phyloP scores from a whole-genome alignment of 176 grass and related monocot genomes.

The Ensete ventricosum region DNA sequence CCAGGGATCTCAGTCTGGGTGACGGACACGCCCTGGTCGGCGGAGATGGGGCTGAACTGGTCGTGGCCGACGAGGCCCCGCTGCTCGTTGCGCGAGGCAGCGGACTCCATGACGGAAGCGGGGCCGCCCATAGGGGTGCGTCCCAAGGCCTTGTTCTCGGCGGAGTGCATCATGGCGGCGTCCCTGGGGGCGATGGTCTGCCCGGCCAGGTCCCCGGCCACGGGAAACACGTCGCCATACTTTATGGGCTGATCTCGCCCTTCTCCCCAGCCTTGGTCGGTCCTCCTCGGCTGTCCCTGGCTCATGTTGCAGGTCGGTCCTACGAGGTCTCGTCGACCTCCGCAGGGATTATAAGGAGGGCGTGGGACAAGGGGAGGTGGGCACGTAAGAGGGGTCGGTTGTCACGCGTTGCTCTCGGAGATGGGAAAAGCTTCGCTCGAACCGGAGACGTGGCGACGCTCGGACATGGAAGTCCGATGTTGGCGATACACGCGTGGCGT shows the following conservation, averaged over 20 bases:
- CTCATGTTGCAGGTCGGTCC: conserved; percentile 25
- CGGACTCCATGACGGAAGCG: conserved; percentile 54
- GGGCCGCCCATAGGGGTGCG: conserved; percentile 38
- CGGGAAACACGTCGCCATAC: conserved; percentile 59
- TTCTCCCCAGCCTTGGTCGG: not conserved
- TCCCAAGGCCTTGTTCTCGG: conserved; percentile 40
- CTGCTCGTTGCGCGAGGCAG: conserved; percentile 45
- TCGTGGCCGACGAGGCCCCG: conserved; percentile 41
- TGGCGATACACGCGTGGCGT: no score
- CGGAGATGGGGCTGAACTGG: conserved; percentile 32
- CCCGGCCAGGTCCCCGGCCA: conserved; percentile 33
- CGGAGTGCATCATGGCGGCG: conserved; percentile 62
- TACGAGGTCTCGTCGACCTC: no score
- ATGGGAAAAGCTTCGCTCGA: no score
- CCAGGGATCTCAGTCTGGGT: conserved; percentile 40
- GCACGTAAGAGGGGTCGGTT: no score
- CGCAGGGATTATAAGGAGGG: no score
- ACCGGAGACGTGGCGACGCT: no score
- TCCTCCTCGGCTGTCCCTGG: conserved; percentile 54
- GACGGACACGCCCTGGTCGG: conserved; percentile 37
- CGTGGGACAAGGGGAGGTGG: no score
- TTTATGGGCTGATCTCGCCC: conserved; percentile 2
- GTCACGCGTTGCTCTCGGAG: no score
- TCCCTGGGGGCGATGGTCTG: conserved; percentile 53
- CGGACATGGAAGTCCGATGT: no score